phyloP scores from a whole-genome alignment of 2,329 filamentous ascomycete genomes.

The Pseudocercospora crystallina region DNA sequence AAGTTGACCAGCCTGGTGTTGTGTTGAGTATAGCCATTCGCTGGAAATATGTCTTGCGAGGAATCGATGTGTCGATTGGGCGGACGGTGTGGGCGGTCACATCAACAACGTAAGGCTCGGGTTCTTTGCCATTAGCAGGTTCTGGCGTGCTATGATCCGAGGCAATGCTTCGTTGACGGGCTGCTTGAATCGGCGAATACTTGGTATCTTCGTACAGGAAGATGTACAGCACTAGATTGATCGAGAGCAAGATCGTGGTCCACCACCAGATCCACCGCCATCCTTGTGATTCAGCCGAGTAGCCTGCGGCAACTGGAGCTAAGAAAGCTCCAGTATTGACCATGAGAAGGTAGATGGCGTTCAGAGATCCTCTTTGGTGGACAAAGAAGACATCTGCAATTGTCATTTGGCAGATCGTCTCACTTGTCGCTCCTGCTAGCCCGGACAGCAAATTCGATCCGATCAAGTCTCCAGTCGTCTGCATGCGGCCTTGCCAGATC shows the following conservation, averaged over 20 bases:
- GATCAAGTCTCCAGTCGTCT: slow-evolving; percentile 10
- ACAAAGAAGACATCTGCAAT: slow-evolving; percentile 21
- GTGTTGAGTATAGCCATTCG: slow-evolving; percentile 5
- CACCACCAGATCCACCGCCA: slow-evolving; percentile 40
- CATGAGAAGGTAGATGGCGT: slow-evolving; percentile 41
- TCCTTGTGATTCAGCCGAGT: slow-evolving; percentile 25
- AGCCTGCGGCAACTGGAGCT: slow-evolving; percentile 35
- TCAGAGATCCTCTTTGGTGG: slow-evolving; percentile 15
- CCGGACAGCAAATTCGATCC: slow-evolving; percentile 11
- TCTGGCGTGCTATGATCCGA: neutral
- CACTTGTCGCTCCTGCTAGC: slow-evolving; percentile 11
- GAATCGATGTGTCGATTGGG: slow-evolving; percentile 1
- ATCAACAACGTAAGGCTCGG: neutral
- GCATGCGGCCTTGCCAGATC: slow-evolving; percentile 15
- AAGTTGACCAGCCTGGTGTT: slow-evolving; percentile 1
- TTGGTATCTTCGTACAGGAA: slow-evolving; percentile 41
- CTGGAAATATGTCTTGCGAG: slow-evolving; percentile 12
- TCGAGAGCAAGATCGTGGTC: slow-evolving; percentile 35
- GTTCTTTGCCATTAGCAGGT: neutral
- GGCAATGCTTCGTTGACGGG: neutral
- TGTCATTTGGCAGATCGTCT: slow-evolving; percentile 17
- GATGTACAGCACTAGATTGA: slow-evolving; percentile 34
- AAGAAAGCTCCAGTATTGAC: slow-evolving; percentile 33
- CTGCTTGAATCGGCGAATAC: neutral
- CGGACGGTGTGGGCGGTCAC: slow-evolving; percentile 1